Evolutionary conservation across 805 yeast genomes (phyloP).

Genomic region (Candida dajiaensis): DNA sequence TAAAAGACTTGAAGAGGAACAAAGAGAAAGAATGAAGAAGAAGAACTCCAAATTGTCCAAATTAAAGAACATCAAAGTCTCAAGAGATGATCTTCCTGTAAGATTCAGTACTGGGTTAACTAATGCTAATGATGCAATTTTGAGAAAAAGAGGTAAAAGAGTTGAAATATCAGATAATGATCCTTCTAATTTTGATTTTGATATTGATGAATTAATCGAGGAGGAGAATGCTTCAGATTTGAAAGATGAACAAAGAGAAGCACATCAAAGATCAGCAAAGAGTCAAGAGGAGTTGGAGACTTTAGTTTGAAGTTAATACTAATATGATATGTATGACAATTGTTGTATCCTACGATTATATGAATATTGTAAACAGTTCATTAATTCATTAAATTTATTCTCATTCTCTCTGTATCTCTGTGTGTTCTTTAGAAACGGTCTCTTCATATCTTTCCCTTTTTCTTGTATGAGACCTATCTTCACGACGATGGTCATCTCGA

Average conservation of each 20-base stretch:
- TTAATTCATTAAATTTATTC: neutral
- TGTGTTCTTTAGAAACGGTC: neutral
- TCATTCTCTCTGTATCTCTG: neutral
- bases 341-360: too few relatives aligned
- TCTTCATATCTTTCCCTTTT: neutral
- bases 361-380: neutral
- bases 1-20: conserved; percentile 7
- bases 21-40: too few relatives aligned
- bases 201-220: conserved; percentile 22
- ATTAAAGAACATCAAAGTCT: conserved; percentile 12
- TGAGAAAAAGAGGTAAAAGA: conserved; percentile 17
- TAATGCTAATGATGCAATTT: neutral
- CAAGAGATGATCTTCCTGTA: conserved; percentile 19
- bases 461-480: neutral
- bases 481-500: neutral
- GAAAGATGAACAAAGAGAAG: conserved; percentile 12
- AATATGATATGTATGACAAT: neutral
- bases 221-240: conserved; percentile 14
- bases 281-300: conserved; percentile 16
- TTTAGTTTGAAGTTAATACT: conserved; percentile 10
- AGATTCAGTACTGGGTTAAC: conserved; percentile 11
- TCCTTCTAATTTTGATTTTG: conserved; percentile 23
- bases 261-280: conserved; percentile 11
- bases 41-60: conserved; percentile 8
- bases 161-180: conserved; percentile 5